Evolutionary conservation across 306 rosid genomes (phyloP).

Genomic region (Gastrolobium bilobum): DNA sequence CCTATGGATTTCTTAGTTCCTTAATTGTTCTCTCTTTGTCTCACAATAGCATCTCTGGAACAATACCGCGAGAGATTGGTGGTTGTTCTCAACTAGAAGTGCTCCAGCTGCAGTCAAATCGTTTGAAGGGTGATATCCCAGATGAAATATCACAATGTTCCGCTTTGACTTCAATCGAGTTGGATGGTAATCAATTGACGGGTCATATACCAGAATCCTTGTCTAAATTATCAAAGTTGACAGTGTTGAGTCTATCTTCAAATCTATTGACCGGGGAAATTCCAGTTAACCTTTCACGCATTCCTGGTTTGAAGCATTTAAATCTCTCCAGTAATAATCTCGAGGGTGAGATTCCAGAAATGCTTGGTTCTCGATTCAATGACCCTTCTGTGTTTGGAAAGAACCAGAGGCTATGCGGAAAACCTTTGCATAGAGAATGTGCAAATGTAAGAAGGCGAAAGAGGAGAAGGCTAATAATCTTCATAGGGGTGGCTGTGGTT

Average conservation of each 20-base stretch:
- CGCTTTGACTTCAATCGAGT: constrained; percentile 59
- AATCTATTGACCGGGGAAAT: constrained; percentile 70
- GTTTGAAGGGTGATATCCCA: constrained; percentile 75
- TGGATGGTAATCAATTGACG: constrained; percentile 68
- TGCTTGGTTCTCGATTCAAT: constrained; percentile 59
- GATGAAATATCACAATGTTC: constrained; percentile 68
- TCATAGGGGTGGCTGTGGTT: constrained; percentile 62
- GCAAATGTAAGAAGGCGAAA: constrained; percentile 58
- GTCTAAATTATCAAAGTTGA: constrained; percentile 63
- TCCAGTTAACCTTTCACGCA: constrained; percentile 54
- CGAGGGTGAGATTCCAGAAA: constrained; percentile 73
- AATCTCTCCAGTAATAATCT: constrained; percentile 74
- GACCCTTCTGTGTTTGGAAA: constrained; percentile 61
- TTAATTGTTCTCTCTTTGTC: constrained; percentile 69
- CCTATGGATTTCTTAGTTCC: constrained; percentile 74
- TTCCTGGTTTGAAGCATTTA: constrained; percentile 61
- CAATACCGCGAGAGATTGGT: constrained; percentile 68
- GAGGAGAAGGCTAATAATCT: constrained; percentile 66
- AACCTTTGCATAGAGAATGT: constrained; percentile 73
- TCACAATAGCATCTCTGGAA: constrained; percentile 64
- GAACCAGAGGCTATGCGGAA: constrained; percentile 72
- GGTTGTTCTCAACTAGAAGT: constrained; percentile 75
- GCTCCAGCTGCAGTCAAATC: constrained; percentile 70
- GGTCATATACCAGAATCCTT: constrained; percentile 73
- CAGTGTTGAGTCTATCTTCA: constrained; percentile 67